phyloP scores from a whole-genome alignment of 192 early-diverging fungal species.

The Mortierella alpina region DNA sequence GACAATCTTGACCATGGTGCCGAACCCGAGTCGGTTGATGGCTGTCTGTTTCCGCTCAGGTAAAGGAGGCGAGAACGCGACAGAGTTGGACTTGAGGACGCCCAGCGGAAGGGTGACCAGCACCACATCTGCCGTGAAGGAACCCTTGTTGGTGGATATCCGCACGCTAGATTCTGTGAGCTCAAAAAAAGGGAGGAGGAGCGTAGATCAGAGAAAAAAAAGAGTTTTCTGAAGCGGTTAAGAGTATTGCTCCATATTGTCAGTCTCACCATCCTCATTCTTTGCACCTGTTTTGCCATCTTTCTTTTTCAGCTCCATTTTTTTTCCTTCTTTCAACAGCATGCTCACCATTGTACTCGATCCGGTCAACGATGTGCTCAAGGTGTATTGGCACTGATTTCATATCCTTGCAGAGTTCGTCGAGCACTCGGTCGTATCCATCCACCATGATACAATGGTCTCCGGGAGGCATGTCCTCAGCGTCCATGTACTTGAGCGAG shows the following conservation, averaged over 20 bases:
- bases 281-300: slow-evolving; percentile 10
- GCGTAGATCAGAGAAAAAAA: slow-evolving; percentile 4
- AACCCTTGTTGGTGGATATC: slow-evolving; percentile 46
- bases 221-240: slow-evolving; percentile 35
- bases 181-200: slow-evolving; percentile 1
- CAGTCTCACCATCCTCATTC: slow-evolving; percentile 15
- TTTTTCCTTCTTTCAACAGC: not conserved
- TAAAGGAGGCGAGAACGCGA: slow-evolving; percentile 53
- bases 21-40: slow-evolving; percentile 55
- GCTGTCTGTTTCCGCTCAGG: slow-evolving; percentile 47
- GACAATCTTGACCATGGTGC: slow-evolving; percentile 58
- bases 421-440: slow-evolving; percentile 47
- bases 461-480: slow-evolving; percentile 46
- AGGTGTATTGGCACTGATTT: slow-evolving; percentile 35
- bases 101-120: slow-evolving; percentile 61
- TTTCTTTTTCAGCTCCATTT: not conserved
- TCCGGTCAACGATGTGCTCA: slow-evolving; percentile 46
- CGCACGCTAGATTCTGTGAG: slow-evolving; percentile 37
- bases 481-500: slow-evolving; percentile 56
- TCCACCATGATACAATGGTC: slow-evolving; percentile 50
- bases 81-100: slow-evolving; percentile 51
- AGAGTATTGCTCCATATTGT: slow-evolving; percentile 35
- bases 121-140: slow-evolving; percentile 45
- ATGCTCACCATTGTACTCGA: slow-evolving; percentile 54
- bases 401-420: slow-evolving; percentile 33